Evolutionary conservation across 2,329 filamentous ascomycete species (phyloP).

Genomic region (Dactylonectria estremocensis): DNA sequence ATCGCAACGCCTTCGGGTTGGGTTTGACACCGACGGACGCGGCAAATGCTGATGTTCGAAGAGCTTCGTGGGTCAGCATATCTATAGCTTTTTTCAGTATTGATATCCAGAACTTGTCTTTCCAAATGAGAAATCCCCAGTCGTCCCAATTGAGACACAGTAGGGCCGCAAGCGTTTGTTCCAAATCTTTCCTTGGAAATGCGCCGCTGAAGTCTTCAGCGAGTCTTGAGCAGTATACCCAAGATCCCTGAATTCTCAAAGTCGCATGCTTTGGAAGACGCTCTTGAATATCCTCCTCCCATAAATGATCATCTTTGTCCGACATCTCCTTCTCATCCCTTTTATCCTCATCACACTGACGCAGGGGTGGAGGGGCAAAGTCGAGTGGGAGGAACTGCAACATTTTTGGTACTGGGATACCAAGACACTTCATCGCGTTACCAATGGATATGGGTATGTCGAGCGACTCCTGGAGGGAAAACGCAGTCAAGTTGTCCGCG

Average conservation of each 20-base stretch:
- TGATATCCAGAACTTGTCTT: slow-evolving; percentile 21
- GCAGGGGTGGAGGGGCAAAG: neutral
- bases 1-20: slow-evolving; percentile 3
- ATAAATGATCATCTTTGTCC: neutral
- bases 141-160: slow-evolving; percentile 22
- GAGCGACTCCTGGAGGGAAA: slow-evolving; percentile 26
- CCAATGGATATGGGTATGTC: slow-evolving; percentile 25
- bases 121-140: slow-evolving; percentile 23
- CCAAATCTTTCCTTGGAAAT: slow-evolving; percentile 21
- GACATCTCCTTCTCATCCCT: neutral
- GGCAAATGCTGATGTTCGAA: neutral
- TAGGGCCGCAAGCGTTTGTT: slow-evolving; percentile 6
- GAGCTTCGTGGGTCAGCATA: slow-evolving; percentile 2
- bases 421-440: slow-evolving; percentile 20
- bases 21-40: neutral
- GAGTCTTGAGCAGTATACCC: slow-evolving; percentile 1
- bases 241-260: neutral
- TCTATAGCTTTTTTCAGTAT: slow-evolving; percentile 6
- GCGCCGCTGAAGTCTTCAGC: neutral
- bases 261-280: neutral
- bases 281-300: neutral
- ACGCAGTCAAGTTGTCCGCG: slow-evolving; percentile 15
- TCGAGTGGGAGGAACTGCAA: slow-evolving; percentile 26
- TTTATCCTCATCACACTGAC: neutral
- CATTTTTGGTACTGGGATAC: slow-evolving; percentile 25